phyloP scores from a whole-genome alignment of 495 filamentous ascomycete species.

The Aspergillus diversus region DNA sequence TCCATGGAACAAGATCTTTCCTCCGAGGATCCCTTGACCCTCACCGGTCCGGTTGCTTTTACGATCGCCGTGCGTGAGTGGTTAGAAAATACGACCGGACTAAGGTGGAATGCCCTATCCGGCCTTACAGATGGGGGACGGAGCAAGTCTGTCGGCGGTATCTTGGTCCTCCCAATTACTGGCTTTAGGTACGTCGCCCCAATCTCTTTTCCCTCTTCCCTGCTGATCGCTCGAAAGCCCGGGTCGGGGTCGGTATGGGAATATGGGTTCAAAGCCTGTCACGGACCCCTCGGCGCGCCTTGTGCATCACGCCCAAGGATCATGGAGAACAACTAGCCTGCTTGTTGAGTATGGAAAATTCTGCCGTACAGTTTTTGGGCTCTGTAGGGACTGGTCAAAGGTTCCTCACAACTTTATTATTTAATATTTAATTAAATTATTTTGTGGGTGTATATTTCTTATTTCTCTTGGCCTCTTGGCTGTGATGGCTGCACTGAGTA shows the following conservation, averaged over 20 bases:
- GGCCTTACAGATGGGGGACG: constrained; percentile 20
- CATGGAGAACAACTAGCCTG: constrained; percentile 21
- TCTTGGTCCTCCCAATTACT: constrained; percentile 26
- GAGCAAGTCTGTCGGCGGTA: constrained; percentile 24
- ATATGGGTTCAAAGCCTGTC: constrained; percentile 27
- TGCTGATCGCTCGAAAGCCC: constrained; percentile 15
- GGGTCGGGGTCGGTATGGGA: constrained; percentile 12
- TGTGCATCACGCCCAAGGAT: constrained; percentile 23
- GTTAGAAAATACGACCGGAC: constrained; percentile 3
- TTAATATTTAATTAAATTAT: constrained; percentile 9
- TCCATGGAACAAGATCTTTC: constrained; percentile 3
- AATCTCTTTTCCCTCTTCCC: background rate
- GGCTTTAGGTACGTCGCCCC: constrained; percentile 24
- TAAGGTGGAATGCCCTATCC: constrained; percentile 26
- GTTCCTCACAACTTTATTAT: constrained; percentile 13
- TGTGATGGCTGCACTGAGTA: no score
- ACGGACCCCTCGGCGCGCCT: constrained; percentile 24
- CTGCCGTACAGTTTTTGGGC: constrained; percentile 26
- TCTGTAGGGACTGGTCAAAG: constrained; percentile 25
- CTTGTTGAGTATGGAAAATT: constrained; percentile 25
- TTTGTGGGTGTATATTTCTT: background rate
- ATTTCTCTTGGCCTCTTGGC: background rate
- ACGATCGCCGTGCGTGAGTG: constrained; percentile 16
- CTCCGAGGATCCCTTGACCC: constrained; percentile 19
- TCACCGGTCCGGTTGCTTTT: constrained; percentile 26